phyloP scores from a whole-genome alignment of 805 yeast species.

The Sugiyamaella marilandica region DNA sequence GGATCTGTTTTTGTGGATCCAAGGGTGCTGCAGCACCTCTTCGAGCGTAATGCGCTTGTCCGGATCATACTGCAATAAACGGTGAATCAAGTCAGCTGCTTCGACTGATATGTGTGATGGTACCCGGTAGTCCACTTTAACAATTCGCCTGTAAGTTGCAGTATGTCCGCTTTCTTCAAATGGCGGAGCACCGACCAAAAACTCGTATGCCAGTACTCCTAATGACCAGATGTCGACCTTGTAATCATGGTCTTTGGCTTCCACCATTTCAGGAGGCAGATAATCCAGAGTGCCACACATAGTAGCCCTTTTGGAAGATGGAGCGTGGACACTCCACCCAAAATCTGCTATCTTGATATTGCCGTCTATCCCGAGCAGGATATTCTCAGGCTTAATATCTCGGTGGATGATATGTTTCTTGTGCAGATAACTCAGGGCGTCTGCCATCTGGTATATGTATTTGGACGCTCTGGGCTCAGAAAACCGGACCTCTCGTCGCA shows the following conservation, averaged over 20 bases:
- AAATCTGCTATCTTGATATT: slow-evolving; percentile 84
- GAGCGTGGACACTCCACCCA: slow-evolving; percentile 88
- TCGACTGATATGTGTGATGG: slow-evolving; percentile 67
- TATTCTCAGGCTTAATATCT: slow-evolving; percentile 92
- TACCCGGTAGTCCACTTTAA: slow-evolving; percentile 66
- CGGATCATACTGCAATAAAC: slow-evolving; percentile 64
- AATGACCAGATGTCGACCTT: slow-evolving; percentile 89
- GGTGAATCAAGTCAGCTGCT: slow-evolving; percentile 69
- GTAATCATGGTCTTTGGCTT: slow-evolving; percentile 69
- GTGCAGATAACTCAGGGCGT: slow-evolving; percentile 75
- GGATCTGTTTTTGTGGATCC: slow-evolving; percentile 66
- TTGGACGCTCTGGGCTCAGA: slow-evolving; percentile 60
- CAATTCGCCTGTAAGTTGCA: slow-evolving; percentile 75
- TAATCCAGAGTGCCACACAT: slow-evolving; percentile 95
- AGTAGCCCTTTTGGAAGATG: slow-evolving; percentile 59
- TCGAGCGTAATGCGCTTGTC: slow-evolving; percentile 54
- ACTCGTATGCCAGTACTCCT: slow-evolving; percentile 81
- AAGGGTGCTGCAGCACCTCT: slow-evolving; percentile 71
- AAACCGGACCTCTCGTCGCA: slow-evolving; percentile 64
- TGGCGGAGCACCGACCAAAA: slow-evolving; percentile 85
- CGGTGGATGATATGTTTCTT: slow-evolving; percentile 78
- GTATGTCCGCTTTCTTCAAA: slow-evolving; percentile 76
- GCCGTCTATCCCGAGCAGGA: slow-evolving; percentile 70
- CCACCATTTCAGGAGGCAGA: slow-evolving; percentile 93
- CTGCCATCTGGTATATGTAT: slow-evolving; percentile 77